Evolutionary conservation across 495 filamentous ascomycete genomes (phyloP).

Genomic region (Xylaria sp.): DNA sequence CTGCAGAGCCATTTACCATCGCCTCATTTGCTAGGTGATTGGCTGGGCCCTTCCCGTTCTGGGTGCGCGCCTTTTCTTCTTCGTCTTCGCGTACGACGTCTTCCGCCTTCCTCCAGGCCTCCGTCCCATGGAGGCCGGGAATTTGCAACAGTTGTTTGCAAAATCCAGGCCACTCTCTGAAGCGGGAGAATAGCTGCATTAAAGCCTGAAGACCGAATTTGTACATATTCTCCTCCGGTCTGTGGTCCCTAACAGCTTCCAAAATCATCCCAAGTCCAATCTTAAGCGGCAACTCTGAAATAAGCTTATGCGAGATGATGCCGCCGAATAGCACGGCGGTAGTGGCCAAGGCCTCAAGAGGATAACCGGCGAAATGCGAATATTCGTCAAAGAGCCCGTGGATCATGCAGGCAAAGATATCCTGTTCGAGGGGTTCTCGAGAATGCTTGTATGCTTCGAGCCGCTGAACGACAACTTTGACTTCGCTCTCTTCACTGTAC

Average conservation of each 20-base stretch:
- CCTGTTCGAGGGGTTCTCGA: conserved; percentile 80
- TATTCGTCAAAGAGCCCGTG: conserved; percentile 98
- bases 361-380: conserved; percentile 91
- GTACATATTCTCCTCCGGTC: conserved; percentile 86
- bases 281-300: conserved; percentile 86
- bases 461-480: conserved; percentile 78
- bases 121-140: conserved; percentile 80
- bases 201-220: conserved; percentile 98
- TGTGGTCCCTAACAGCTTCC: conserved; percentile 86
- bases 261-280: conserved; percentile 95
- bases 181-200: conserved; percentile 78
- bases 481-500: conserved; percentile 86
- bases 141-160: conserved; percentile 83
- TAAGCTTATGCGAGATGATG: conserved; percentile 90
- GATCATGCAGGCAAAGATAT: conserved; percentile 98
- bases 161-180: conserved; percentile 92
- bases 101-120: conserved; percentile 80
- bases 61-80: conserved; percentile 52
- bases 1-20: conserved; percentile 71
- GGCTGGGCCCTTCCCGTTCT: conserved; percentile 49
- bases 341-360: conserved; percentile 88
- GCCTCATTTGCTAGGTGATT: conserved; percentile 32
- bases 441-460: conserved; percentile 87
- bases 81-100: conserved; percentile 75
- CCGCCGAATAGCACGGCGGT: conserved; percentile 97